phyloP scores from a whole-genome alignment of 768 basidiomycete genomes.

The Suillus cothurnatus region DNA sequence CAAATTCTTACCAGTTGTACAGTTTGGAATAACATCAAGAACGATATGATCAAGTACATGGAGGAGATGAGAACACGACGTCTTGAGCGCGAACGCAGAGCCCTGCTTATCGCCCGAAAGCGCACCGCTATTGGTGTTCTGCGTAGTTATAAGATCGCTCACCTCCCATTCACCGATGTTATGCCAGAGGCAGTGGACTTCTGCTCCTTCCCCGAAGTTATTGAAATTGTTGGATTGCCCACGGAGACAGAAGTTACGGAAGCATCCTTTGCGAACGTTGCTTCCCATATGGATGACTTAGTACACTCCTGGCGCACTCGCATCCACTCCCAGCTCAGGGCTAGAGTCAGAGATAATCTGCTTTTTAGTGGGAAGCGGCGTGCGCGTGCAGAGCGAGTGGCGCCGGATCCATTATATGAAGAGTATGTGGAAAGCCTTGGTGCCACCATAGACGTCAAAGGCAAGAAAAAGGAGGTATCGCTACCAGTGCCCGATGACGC shows the following conservation, averaged over 20 bases:
- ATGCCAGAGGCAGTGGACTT: conserved; percentile 53
- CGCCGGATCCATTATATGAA: conserved; percentile 3
- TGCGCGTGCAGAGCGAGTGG: neutral
- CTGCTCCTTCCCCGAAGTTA: conserved; percentile 42
- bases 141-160: conserved; percentile 44
- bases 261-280: conserved; percentile 40
- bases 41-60: conserved; percentile 48
- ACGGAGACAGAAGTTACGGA: conserved; percentile 41
- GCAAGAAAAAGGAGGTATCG: conserved; percentile 31
- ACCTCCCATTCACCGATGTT: conserved; percentile 41
- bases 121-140: conserved; percentile 43
- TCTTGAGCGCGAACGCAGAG: conserved; percentile 44
- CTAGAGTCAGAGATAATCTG: conserved; percentile 28
- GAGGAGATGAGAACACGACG: conserved; percentile 45
- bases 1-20: conserved; percentile 11
- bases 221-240: conserved; percentile 42
- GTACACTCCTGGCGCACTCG: conserved; percentile 43
- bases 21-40: conserved; percentile 58
- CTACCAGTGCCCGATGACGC: conserved; percentile 23
- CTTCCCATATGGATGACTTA: conserved; percentile 41
- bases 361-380: neutral
- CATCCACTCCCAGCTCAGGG: conserved; percentile 31
- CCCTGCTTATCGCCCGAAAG: conserved; percentile 44
- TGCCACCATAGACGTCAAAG: conserved; percentile 23
- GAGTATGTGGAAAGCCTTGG: conserved; percentile 16